Evolutionary conservation across 257 asterid genomes (phyloP).

Genomic region (Thymus quinquecostatus): DNA sequence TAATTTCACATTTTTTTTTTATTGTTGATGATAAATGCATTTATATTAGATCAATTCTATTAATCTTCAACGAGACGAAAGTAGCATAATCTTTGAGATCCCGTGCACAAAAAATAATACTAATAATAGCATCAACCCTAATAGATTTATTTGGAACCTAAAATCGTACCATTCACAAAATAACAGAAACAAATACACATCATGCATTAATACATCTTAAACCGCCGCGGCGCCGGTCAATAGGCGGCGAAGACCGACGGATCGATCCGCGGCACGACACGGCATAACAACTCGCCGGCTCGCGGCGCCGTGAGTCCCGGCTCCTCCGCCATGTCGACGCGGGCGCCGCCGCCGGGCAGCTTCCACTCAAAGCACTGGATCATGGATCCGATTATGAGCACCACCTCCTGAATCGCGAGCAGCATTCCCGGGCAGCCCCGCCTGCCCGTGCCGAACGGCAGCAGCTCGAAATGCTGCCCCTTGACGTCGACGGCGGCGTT

Average conservation of each 20-base stretch:
- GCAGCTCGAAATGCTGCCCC: conserved; percentile 60
- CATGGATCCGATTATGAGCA: conserved; percentile 46
- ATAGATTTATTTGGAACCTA: too few relatives aligned
- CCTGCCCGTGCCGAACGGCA: conserved; percentile 70
- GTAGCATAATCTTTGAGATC: too few relatives aligned
- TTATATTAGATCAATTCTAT: too few relatives aligned
- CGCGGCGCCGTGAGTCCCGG: conserved; percentile 67
- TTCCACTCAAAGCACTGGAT: conserved; percentile 58
- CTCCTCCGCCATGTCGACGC: conserved; percentile 54
- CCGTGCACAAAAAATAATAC: too few relatives aligned
- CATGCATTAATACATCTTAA: too few relatives aligned
- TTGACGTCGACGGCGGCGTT: conserved; percentile 39
- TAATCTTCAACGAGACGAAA: too few relatives aligned
- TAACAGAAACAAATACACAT: too few relatives aligned
- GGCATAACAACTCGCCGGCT: conserved; percentile 48
- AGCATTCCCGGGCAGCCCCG: conserved; percentile 71
- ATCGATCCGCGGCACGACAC: conserved; percentile 38
- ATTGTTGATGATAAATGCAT: too few relatives aligned
- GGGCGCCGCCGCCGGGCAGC: conserved; percentile 29
- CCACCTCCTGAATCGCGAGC: conserved; percentile 48
- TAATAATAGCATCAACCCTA: too few relatives aligned
- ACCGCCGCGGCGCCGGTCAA: background rate
- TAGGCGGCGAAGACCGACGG: background rate
- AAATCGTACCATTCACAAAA: too few relatives aligned
- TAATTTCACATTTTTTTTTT: too few relatives aligned